phyloP scores from a whole-genome alignment of 495 filamentous ascomycete genomes.

The Cercophora sp. region DNA sequence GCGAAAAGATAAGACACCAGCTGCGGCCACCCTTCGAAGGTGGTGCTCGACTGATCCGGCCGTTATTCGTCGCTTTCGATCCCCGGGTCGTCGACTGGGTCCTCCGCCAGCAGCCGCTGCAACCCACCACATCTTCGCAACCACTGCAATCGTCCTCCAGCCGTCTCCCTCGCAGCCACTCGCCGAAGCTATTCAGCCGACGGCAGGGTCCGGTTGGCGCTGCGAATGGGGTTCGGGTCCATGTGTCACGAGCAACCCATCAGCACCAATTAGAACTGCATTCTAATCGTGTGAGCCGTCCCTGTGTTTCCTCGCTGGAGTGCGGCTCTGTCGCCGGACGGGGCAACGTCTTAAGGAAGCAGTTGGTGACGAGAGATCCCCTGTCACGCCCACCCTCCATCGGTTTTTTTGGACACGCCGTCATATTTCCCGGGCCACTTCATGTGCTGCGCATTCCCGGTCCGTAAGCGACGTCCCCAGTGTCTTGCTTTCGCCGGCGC shows the following conservation, averaged over 20 bases:
- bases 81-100: background rate
- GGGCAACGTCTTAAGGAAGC: too few species aligned
- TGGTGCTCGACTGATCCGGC: background rate
- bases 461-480: too few species aligned
- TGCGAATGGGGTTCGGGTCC: constrained; percentile 22
- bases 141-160: constrained; percentile 4
- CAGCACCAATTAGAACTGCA: constrained; percentile 28
- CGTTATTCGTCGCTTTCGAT: background rate
- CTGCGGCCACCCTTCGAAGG: constrained; percentile 8
- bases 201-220: constrained; percentile 12
- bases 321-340: too few species aligned
- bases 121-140: too few species aligned
- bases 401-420: too few species aligned
- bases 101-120: background rate
- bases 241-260: constrained; percentile 23
- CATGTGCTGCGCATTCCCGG: too few species aligned
- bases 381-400: too few species aligned
- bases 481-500: too few species aligned
- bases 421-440: too few species aligned
- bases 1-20: constrained; percentile 16
- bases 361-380: too few species aligned
- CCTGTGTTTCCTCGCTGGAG: too few species aligned
- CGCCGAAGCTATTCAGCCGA: constrained; percentile 22
- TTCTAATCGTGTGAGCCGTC: too few species aligned
- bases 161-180: constrained; percentile 4